phyloP scores from a whole-genome alignment of 176 grass and related monocot genomes.

The Echinochloa phyllopogon region DNA sequence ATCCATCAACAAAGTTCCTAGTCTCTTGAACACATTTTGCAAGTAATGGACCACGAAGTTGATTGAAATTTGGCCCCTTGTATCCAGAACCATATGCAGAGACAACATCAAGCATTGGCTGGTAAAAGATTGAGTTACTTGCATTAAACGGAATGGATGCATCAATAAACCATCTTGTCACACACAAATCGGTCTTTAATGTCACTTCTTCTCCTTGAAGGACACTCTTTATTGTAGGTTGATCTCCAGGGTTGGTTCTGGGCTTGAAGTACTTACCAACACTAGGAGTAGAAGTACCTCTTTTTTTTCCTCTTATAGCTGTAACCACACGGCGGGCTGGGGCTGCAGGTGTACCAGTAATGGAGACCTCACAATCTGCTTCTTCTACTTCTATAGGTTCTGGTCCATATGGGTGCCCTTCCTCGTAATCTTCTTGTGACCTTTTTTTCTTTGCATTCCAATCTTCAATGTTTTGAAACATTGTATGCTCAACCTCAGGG shows the following conservation, averaged over 20 bases:
- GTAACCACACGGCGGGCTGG: background rate
- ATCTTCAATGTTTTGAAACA: background rate
- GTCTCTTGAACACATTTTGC: constrained; percentile 8
- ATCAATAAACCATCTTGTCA: no score
- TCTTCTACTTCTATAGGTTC: background rate
- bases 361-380: background rate
- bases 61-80: background rate
- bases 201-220: no score
- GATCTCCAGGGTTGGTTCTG: no score
- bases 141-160: constrained; percentile 25
- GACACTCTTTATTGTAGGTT: no score
- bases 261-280: no score
- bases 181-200: no score
- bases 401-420: background rate
- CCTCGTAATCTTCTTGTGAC: background rate
- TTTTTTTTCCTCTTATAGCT: background rate
- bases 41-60: constrained; percentile 21
- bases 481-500: background rate
- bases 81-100: constrained; percentile 16
- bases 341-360: background rate
- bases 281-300: no score
- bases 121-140: constrained; percentile 1
- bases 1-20: constrained; percentile 22
- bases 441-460: background rate
- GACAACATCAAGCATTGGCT: constrained; percentile 20